Evolutionary conservation across 2,329 filamentous ascomycete genomes (phyloP), one percentile per base, ranked within the genome.

Genomic region (Pseudopyrenochaeta lycopersici): DNA sequence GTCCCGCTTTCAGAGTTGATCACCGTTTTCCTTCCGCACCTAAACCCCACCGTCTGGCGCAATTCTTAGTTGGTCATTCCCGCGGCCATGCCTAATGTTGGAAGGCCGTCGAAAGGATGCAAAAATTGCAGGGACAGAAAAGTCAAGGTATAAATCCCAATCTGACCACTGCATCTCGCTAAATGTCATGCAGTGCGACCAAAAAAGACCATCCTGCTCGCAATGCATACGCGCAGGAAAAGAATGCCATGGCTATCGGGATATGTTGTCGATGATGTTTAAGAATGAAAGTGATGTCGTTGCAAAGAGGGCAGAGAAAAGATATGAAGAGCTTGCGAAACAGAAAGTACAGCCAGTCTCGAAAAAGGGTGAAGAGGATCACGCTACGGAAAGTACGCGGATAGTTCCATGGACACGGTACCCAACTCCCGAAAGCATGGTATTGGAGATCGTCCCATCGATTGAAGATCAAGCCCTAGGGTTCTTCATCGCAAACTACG

Each of bases 51-150:
- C 18, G 3, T 31, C 23, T 27, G n/a, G 14, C 11, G 17, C 15
- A 42, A 17, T 23, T 17, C 12, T 14, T 11, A 17, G 10, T 18
- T 42, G 20, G 10, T 41, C 12, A 29, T 14, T 23, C 7, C 15
- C 7, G n/a, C 30, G 7, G 39, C 14, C 20, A 71, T 69, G 68
- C 68, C 68, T 14, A 70, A 71, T 54, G 67, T 71, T 36, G 70
- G 70, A 6, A 67, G 60, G 47, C 70, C 70, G 9, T 70, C 66
- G 15, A 67, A 66, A 51, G 71, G 69, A 18, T 74, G 71, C 58
- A 62, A 68, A 46, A 62, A 58, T 32, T 74, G 71, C 45, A 66
- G 71, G 41, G 63, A 67, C 14, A 59, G 69, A 42, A 74, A 71
- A 42, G 62, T 73, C 40, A 71, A 71, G 54, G 71, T 72, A 55